Conservation (phyloP, 495 filamentous ascomycete species). For the Podospora tetraspora region DNA sequence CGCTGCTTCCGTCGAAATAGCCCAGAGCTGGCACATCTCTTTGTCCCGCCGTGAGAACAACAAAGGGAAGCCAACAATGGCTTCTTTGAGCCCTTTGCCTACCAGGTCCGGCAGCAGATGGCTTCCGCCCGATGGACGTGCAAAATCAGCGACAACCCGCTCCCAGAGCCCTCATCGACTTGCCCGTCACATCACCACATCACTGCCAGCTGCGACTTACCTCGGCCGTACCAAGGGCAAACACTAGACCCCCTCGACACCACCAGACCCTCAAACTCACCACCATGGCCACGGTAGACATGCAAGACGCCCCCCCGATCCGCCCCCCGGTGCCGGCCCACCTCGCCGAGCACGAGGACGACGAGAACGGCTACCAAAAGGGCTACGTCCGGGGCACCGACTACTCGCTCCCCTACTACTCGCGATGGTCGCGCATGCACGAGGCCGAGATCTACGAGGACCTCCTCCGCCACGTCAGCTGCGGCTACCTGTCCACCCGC, state of each 20-base stretch:
- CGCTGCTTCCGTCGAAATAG: not conserved
- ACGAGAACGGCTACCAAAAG: conserved; percentile 48
- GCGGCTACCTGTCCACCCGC: conserved; percentile 46
- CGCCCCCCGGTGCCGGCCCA: conserved; percentile 15
- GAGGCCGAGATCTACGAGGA: conserved; percentile 11
- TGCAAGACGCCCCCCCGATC: not conserved
- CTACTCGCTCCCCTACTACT: conserved; percentile 30
- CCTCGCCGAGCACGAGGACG: conserved; percentile 28
- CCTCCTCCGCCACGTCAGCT: conserved; percentile 43
- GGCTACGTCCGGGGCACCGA: conserved; percentile 33
- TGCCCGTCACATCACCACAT: not conserved
- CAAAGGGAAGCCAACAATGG: not conserved
- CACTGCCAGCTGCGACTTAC: not conserved
- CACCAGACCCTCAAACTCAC: not conserved
- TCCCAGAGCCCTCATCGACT: not conserved
- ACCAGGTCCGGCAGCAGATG: not conserved
- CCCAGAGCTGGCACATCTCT: not conserved
- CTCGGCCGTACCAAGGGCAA: not conserved
- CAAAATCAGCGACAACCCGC: not conserved
- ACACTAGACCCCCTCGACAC: not conserved
- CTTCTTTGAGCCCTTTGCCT: not conserved
- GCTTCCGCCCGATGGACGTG: not conserved
- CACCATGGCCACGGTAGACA: not conserved
- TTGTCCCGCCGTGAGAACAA: not conserved
- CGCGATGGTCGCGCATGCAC: conserved; percentile 25